phyloP scores from a whole-genome alignment of 345 rosid genomes.

The Durio zibethinus region DNA sequence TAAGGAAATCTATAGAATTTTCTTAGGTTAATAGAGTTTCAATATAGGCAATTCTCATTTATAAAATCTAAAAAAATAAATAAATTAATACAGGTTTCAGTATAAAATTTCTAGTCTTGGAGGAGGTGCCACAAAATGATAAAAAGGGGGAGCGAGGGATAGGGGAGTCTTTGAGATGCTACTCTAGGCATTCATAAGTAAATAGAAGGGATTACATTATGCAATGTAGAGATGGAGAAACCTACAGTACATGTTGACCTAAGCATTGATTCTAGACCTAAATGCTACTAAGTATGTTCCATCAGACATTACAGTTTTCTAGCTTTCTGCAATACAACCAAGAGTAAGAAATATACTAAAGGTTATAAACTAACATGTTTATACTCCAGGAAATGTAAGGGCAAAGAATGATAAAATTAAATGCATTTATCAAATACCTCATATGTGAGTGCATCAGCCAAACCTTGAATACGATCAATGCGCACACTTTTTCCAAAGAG shows the following conservation, averaged over 20 bases:
- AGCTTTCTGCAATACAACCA: neutral
- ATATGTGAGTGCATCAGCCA: conserved; percentile 90
- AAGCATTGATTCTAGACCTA: neutral
- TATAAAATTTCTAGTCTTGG: neutral
- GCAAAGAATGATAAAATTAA: neutral
- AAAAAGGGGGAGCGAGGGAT: no score
- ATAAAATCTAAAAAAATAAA: neutral
- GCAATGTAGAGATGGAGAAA: neutral
- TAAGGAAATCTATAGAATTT: neutral
- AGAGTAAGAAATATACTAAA: neutral
- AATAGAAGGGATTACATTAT: neutral
- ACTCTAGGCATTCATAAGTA: neutral
- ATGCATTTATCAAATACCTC: conserved; percentile 52
- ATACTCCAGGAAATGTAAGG: neutral
- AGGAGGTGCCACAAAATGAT: neutral
- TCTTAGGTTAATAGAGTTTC: neutral
- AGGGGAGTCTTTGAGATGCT: neutral
- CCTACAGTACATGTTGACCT: neutral
- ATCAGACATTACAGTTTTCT: neutral
- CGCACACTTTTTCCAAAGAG: conserved; percentile 86
- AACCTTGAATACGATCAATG: conserved; percentile 85
- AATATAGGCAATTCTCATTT: neutral
- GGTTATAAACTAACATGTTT: neutral
- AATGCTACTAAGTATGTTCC: neutral
- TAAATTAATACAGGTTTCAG: neutral